Evolutionary conservation across 495 filamentous ascomycete genomes (phyloP), one percentile per base, ranked within the genome.

Genomic region (Platismatia glauca): DNA sequence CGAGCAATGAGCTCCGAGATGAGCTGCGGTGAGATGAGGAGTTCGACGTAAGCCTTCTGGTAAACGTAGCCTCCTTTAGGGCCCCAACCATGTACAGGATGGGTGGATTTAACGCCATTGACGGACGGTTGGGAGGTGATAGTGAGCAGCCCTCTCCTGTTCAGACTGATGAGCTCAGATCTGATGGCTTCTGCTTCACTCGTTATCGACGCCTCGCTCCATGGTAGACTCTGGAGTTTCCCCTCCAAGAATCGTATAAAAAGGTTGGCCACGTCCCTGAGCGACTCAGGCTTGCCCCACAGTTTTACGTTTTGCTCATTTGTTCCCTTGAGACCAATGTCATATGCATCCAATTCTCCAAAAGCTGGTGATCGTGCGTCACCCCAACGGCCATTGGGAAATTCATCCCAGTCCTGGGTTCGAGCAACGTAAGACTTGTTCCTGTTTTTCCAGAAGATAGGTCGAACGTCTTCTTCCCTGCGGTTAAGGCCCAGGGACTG

Each of bases 331-430:
- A 99, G 77, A 55, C 93, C 91, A 66, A 97, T 88, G 22, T 93
- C 94, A 71, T 99, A 99, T 35, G 89, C 84, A 76, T 99, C 95
- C 44, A 99, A 81, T 75, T 97, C 91, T 69, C 95, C 95, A 66
- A 97, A 99, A 27, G 95, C 95, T 63, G 95, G 95, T 35, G 95
- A 97, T 59, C 95, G 83, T 39, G 92, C 90, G 74, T 99, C 95
- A 73, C 95, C 95, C 95, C 95, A 99, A 73, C 95, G 89, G 41
- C 95, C 95, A 78, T 99, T 99, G 52, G 95, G 95, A 69, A 96
- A 99, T 71, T 99, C 95, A 67, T 99, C 95, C 95, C 95, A 99
- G 66, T 96, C 92, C 71, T 97, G 91, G 7, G 95, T 99, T 58
- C 95, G 89, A 41, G 86, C 85, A 35, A 99, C 85, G 69, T 99